Conservation (phyloP, 768 basidiomycete species). For the Stropharia rugosoannulata region DNA sequence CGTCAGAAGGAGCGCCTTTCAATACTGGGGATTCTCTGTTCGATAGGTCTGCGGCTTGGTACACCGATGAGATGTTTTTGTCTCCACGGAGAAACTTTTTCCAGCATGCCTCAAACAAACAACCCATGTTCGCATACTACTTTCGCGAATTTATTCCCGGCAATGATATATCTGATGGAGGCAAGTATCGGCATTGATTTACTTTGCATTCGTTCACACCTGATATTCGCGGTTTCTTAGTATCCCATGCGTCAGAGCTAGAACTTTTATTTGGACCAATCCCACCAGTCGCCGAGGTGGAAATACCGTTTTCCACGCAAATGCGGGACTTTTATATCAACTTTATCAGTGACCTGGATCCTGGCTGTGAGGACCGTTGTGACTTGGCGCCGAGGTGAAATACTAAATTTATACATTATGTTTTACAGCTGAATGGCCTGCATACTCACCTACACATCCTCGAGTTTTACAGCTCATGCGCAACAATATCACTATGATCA, state of each 20-base stretch:
- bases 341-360: conserved; percentile 55
- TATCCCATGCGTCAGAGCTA: conserved; percentile 51
- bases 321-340: conserved; percentile 55
- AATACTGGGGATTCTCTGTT: conserved; percentile 61
- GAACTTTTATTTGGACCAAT: conserved; percentile 48
- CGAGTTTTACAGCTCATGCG: conserved; percentile 49
- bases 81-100: conserved; percentile 50
- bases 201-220: neutral
- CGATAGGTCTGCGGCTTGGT: conserved; percentile 56
- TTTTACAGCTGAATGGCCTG: conserved; percentile 37
- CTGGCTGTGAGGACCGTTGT: conserved; percentile 43
- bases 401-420: neutral
- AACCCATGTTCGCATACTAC: conserved; percentile 53
- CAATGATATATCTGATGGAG: conserved; percentile 44
- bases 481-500: conserved; percentile 51
- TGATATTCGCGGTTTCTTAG: conserved; percentile 20
- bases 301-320: conserved; percentile 44
- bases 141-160: conserved; percentile 61
- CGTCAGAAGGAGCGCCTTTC: conserved; percentile 47
- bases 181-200: conserved; percentile 23
- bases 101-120: conserved; percentile 42
- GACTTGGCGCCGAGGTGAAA: conserved; percentile 14
- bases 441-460: conserved; percentile 31
- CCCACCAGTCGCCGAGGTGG: conserved; percentile 33
- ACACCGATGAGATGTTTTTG: conserved; percentile 58